Conservation (phyloP, 208 protist genomes). For the Leishmania aethiopica region DNA sequence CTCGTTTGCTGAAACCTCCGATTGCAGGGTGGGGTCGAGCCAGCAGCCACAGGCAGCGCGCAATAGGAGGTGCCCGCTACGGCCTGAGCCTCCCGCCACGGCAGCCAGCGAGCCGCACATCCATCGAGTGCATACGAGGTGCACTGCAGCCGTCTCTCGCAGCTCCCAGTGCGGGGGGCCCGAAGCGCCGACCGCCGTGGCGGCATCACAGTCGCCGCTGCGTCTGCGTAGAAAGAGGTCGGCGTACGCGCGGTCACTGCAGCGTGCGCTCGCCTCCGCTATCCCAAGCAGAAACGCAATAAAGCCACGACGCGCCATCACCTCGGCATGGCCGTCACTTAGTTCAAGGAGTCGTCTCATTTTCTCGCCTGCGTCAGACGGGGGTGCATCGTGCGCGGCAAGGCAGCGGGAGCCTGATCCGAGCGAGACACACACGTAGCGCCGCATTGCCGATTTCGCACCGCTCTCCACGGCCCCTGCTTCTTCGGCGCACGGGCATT, state of each 20-base stretch:
- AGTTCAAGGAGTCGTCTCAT: constrained; percentile 32
- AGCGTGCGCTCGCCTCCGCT: constrained; percentile 7
- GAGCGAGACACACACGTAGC: constrained; percentile 78
- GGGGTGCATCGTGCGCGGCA: constrained; percentile 25
- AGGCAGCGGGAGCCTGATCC: constrained; percentile 80
- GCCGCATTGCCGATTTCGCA: constrained; percentile 2
- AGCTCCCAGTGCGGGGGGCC: constrained; percentile 26
- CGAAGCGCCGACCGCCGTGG: background rate
- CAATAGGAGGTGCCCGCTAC: constrained; percentile 65
- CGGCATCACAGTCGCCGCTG: background rate
- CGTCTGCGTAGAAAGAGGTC: constrained; percentile 6
- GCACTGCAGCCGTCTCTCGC: constrained; percentile 38
- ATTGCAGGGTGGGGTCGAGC: background rate
- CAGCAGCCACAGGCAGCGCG: constrained; percentile 43
- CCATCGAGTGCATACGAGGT: constrained; percentile 77
- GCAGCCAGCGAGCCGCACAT: constrained; percentile 72
- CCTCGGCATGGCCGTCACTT: constrained; percentile 87
- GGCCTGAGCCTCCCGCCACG: constrained; percentile 30
- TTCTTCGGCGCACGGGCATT: background rate
- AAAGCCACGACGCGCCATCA: constrained; percentile 80
- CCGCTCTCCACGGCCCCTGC: background rate
- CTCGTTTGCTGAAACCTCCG: background rate
- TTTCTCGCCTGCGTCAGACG: background rate
- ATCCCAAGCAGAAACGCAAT: constrained; percentile 69
- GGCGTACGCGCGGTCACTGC: background rate